These are phyloP conservation scores for Stentor roeselii DNA, from an alignment of 73 alveolate species.

Conservation along the genomic window DNA sequence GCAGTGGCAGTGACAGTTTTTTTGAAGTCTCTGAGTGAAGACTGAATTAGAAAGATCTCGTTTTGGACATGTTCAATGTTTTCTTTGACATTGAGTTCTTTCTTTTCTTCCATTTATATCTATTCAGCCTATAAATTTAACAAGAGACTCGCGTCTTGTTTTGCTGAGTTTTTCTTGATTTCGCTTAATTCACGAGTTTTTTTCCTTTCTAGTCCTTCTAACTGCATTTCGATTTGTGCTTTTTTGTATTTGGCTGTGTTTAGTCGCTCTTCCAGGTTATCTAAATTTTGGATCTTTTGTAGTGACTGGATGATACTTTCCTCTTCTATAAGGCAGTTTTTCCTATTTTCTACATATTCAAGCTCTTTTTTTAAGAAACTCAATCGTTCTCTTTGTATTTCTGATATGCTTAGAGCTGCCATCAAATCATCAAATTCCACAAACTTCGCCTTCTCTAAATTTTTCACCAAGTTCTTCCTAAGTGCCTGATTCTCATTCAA, in stretches of 20 bases:
- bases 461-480: background rate
- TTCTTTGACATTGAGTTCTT: constrained; percentile 8
- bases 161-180: background rate
- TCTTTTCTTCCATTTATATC: background rate
- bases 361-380: background rate
- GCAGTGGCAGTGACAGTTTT: background rate
- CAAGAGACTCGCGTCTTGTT: background rate
- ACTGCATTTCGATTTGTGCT: background rate
- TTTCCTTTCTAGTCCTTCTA: background rate
- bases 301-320: background rate
- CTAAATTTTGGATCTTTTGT: background rate
- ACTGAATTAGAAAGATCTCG: background rate
- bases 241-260: background rate
- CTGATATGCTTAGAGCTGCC: background rate
- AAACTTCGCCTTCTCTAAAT: background rate
- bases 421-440: background rate
- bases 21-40: background rate
- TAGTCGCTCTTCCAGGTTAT: background rate
- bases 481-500: background rate
- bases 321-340: background rate
- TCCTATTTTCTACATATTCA: background rate
- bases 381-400: background rate
- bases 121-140: no score
- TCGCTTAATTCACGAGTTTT: background rate
- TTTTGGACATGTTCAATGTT: background rate